Base-by-base conservation (phyloP, 23 red algal species). In the Cyanidioschyzon merolae region DNA sequence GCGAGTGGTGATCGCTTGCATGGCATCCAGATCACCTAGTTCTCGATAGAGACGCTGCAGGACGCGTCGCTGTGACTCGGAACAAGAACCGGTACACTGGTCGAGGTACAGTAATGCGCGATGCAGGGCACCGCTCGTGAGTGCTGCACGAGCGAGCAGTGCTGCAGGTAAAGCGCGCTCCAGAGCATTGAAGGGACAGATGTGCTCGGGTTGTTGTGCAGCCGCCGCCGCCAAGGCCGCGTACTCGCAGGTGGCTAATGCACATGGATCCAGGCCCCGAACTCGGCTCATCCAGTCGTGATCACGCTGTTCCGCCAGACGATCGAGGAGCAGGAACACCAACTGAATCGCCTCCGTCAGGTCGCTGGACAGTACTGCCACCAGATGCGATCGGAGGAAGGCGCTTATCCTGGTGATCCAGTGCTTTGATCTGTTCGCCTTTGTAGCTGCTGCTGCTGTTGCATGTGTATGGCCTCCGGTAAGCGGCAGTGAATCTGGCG, bases 51-150 rank as follows among this genome's bases (percentile, higher is more conserved):
- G 12, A 7, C 21, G n/a, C 63, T 71, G 63, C 29, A 7, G 16
- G n/a, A 71, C 3, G 3, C 63, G 63, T 35, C 63, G 32, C 7
- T 71, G 12, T 3, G 12, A 3, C 2, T 71, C 63, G 7, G 2
- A 27, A 27, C 2, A 27, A 25, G 29, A 3, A 25, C 83, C 74
- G 58, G 83, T 71, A 50, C 84, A 75, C 76, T 82, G 68, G 45
- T 95, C 91, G 0, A 83, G 77, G 17, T 85, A 83, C 77, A 89
- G 77, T 2, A 95, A 59, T 18, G 91, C 86, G 26, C 85, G 82
- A 38, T 59, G 45, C 68, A 87, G 83, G 1, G 91, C 85, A 25
- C 83, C 41, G n/a, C 75, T 74, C 18, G 41, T 39, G 32, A 82
- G n/a, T 24, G 91, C 91, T 0, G 86, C 86, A 3, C n/a, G 39